Evolutionary conservation across 2,329 filamentous ascomycete genomes (phyloP), one percentile per base, ranked within the genome.

Genomic region (Penicillium sclerotiorum): DNA sequence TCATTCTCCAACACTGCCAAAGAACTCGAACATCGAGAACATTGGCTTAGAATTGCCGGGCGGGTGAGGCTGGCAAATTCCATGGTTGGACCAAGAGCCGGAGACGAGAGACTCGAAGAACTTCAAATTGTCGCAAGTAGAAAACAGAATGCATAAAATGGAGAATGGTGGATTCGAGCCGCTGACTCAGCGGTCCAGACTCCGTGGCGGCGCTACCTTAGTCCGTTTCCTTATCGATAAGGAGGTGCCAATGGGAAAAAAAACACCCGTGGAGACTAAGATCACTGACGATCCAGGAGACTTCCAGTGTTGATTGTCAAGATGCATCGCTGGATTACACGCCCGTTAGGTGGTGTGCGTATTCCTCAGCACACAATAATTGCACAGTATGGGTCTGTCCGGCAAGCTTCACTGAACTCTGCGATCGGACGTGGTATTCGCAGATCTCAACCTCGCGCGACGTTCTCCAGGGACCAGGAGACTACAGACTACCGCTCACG

Each of bases 401-500:
- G 78, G 52, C 63, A 73, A 62, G 79, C 80, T 18, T 86, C 84
- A 35, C 77, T 89, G 33, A 81, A 77, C 52, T 87, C 86, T 8
- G 87, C 86, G 36, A 90, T 91, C 62, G 81, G 84, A 57, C 77
- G 80, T 38, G 87, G 87, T 12, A 76, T 90, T 47, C 82, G 84
- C 62, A 73, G 67, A 69, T 81, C 58, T 46, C 7, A 30, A 22
- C 13, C 18, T 47, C 47, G 36, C 11, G 39, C 36, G 32, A 57
- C 41, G 27, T 45, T 39, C 30, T 20, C 18, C 4, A 46, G 42
- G 22, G 30, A 45, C 20, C 35, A 45, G 12, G 47, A 45, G 17
- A 22, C 11, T 13, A 25, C 28, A 9, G 42, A 35, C n/a, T 28
- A 23, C 11, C 25, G 25, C 13, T 13, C 9, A 28, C 9, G 25